A percentile compares a stretch with the other conserved stretches of the same genome.
Evolutionary conservation across 2,329 filamentous ascomycete genomes (phyloP).

Genomic region (Aspergillus brasiliensis): DNA sequence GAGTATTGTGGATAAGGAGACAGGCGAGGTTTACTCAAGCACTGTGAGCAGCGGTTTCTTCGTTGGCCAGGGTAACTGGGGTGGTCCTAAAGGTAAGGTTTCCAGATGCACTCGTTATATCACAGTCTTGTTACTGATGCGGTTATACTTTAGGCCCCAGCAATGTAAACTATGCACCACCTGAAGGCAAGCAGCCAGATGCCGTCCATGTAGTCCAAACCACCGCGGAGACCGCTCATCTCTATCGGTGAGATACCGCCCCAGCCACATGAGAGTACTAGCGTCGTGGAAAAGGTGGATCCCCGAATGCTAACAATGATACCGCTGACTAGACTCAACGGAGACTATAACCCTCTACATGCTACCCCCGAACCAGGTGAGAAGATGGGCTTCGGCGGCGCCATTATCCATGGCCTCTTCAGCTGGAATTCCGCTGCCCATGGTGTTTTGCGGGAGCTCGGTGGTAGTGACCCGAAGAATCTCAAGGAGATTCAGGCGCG

Average conservation of each 20-base stretch:
- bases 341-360: constrained; percentile 93
- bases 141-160: constrained; percentile 56
- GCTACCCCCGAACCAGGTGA: constrained; percentile 80
- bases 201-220: constrained; percentile 70
- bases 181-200: constrained; percentile 71
- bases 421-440: constrained; percentile 81
- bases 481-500: constrained; percentile 86
- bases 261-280: background rate
- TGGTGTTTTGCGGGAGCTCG: constrained; percentile 70
- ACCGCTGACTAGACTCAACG: constrained; percentile 67
- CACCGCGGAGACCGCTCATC: constrained; percentile 68
- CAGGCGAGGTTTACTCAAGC: constrained; percentile 70
- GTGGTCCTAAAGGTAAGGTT: constrained; percentile 77
- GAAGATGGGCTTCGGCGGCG: constrained; percentile 88
- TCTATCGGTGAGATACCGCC: constrained; percentile 61
- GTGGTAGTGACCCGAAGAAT: constrained; percentile 75
- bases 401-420: constrained; percentile 87
- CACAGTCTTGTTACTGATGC: constrained; percentile 8
- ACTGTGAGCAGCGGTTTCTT: constrained; percentile 74
- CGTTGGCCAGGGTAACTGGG: constrained; percentile 80
- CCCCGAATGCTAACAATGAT: background rate
- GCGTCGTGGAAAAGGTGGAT: background rate
- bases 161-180: constrained; percentile 75
- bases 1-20: constrained; percentile 70
- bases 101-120: background rate